These are phyloP conservation scores for Orbilia ellipsospora DNA, from an alignment of 2,329 filamentous ascomycete species.

Conservation along the genomic window DNA sequence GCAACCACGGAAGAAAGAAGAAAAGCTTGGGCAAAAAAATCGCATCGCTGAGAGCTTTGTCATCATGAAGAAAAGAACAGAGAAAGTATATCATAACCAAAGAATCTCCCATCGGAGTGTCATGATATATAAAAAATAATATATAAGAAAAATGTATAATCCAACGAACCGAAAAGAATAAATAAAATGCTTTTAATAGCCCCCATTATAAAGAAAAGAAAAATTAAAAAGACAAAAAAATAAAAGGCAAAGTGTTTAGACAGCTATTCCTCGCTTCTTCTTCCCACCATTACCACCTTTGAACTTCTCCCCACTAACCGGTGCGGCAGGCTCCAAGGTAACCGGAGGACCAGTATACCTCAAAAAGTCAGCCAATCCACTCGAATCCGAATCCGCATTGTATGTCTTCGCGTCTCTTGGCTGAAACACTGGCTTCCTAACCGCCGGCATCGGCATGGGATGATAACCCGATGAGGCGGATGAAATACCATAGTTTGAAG, in stretches of 20 bases:
- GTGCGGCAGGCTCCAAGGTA: slow-evolving; percentile 55
- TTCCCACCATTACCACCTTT: slow-evolving; percentile 52
- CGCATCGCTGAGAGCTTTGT: slow-evolving; percentile 1
- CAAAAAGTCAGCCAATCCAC: slow-evolving; percentile 78
- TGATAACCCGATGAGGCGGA: slow-evolving; percentile 52
- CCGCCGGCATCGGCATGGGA: slow-evolving; percentile 64
- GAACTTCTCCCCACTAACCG: slow-evolving; percentile 38
- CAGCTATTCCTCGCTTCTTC: slow-evolving; percentile 60
- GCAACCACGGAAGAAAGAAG: too few relatives aligned
- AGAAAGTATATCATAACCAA: too few relatives aligned
- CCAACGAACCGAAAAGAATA: too few relatives aligned
- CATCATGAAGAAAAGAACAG: background rate
- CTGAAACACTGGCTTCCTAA: slow-evolving; percentile 59
- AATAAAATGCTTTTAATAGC: slow-evolving; percentile 25
- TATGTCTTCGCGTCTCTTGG: slow-evolving; percentile 58
- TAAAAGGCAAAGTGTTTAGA: slow-evolving; percentile 16
- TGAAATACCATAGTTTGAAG: slow-evolving; percentile 47
- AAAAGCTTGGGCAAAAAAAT: background rate
- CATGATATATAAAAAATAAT: background rate
- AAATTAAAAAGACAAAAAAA: slow-evolving; percentile 28
- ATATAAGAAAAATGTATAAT: background rate
- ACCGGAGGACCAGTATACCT: slow-evolving; percentile 74
- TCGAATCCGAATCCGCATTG: slow-evolving; percentile 66
- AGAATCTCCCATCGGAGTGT: background rate
- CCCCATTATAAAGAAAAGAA: slow-evolving; percentile 30